These are phyloP conservation scores for Castanea mollissima DNA, from an alignment of 306 rosid genomes.

Conservation along the genomic window DNA sequence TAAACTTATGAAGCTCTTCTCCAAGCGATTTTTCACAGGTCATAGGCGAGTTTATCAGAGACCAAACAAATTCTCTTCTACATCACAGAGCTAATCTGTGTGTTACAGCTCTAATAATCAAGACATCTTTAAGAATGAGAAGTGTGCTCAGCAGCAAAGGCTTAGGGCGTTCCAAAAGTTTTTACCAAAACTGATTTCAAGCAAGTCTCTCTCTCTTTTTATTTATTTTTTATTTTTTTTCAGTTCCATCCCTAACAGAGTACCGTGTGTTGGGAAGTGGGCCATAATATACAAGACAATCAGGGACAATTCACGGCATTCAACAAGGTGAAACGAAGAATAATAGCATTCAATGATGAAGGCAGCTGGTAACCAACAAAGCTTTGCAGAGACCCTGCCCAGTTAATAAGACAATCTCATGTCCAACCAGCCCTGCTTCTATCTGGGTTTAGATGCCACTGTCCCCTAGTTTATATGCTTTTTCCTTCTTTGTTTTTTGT, in stretches of 20 bases:
- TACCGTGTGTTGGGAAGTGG: background rate
- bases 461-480: constrained; percentile 1
- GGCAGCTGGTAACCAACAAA: background rate
- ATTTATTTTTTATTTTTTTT: no score
- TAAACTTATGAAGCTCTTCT: no score
- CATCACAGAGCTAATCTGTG: no score
- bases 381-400: background rate
- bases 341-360: background rate
- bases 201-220: no score
- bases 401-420: background rate
- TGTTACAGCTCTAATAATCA: no score
- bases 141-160: no score
- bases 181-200: no score
- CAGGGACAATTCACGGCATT: background rate
- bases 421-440: background rate
- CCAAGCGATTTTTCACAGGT: no score
- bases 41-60: no score
- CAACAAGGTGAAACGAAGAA: background rate
- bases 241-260: background rate
- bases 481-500: background rate
- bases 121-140: no score
- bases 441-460: background rate
- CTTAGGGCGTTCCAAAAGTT: no score
- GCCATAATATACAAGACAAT: background rate
- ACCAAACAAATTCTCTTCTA: no score